These are phyloP conservation scores for Lipomyces starkeyi DNA, from an alignment of 805 yeast genomes.

Conservation along the genomic window DNA sequence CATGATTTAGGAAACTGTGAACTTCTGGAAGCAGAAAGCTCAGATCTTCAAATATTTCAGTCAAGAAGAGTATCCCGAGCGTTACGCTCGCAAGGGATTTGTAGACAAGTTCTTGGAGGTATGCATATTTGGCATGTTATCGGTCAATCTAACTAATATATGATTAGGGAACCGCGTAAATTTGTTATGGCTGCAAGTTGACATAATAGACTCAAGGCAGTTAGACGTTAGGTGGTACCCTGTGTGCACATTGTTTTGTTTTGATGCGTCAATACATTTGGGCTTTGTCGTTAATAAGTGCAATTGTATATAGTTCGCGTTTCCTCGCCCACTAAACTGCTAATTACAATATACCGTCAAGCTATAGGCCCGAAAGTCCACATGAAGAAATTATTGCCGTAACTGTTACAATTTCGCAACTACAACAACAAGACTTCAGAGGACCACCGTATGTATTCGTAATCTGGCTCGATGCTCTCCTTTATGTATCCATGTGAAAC, in stretches of 20 bases:
- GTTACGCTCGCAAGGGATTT: slow-evolving; percentile 64
- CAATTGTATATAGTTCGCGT: too few relatives aligned
- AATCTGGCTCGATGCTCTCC: too few relatives aligned
- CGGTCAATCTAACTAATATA: neutral
- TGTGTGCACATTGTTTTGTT: slow-evolving; percentile 8
- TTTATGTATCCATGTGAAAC: too few relatives aligned
- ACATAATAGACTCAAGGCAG: neutral
- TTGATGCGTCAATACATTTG: neutral
- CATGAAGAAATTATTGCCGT: too few relatives aligned
- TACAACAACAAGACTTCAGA: too few relatives aligned
- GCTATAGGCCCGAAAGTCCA: too few relatives aligned
- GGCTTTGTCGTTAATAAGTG: neutral
- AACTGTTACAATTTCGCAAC: too few relatives aligned
- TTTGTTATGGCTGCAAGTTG: neutral
- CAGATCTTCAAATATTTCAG: slow-evolving; percentile 84
- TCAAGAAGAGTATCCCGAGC: slow-evolving; percentile 62
- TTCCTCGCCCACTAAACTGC: too few relatives aligned
- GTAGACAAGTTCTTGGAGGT: slow-evolving; percentile 77
- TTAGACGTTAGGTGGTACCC: neutral
- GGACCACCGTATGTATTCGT: too few relatives aligned
- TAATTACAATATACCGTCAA: too few relatives aligned
- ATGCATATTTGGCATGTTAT: slow-evolving; percentile 38
- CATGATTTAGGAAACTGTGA: slow-evolving; percentile 60
- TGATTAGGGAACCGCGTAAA: slow-evolving; percentile 32
- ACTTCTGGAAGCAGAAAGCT: slow-evolving; percentile 89